Percentiles rank a stretch among this genome's conserved stretches.
These are phyloP conservation scores for Tuctoria greenei DNA, from an alignment of 176 grass and related monocot genomes.

Conservation along the genomic window DNA sequence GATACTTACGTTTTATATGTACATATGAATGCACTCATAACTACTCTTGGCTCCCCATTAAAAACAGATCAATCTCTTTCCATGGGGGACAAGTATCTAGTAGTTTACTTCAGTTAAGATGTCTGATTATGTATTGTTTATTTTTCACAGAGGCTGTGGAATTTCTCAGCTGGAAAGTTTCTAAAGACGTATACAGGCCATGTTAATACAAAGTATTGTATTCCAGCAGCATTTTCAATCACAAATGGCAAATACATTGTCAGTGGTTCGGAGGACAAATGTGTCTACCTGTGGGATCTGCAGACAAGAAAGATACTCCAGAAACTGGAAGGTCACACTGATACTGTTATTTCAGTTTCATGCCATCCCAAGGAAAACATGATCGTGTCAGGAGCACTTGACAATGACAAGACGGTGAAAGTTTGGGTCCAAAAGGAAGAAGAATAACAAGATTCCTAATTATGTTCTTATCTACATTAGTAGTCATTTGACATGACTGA, in stretches of 20 bases:
- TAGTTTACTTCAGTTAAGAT: conserved; percentile 1
- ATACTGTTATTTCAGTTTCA: conserved; percentile 72
- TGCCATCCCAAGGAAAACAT: conserved; percentile 84
- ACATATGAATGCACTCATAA: neutral
- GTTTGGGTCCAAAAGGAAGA: conserved; percentile 83
- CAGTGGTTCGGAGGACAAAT: conserved; percentile 88
- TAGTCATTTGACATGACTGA: conserved; percentile 36
- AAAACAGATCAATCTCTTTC: neutral
- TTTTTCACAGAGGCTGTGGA: conserved; percentile 83
- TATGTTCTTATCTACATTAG: conserved; percentile 8
- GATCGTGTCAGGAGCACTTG: conserved; percentile 84
- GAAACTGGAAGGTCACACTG: conserved; percentile 86
- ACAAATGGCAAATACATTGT: conserved; percentile 89
- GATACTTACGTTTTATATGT: neutral
- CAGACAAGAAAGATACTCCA: conserved; percentile 85
- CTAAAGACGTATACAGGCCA: conserved; percentile 91
- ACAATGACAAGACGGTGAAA: conserved; percentile 79
- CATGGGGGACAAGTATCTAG: conserved; percentile 2
- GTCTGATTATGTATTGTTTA: conserved; percentile 25
- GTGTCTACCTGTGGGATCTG: conserved; percentile 89
- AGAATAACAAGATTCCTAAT: conserved; percentile 38
- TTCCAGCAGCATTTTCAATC: conserved; percentile 79
- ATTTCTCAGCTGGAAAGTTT: conserved; percentile 83
- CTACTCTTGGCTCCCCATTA: neutral
- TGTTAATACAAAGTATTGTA: conserved; percentile 77